Evolutionary conservation across 2,329 filamentous ascomycete species (phyloP), one percentile per base, ranked within the genome.

Genomic region (Metarhizium anisopliae): DNA sequence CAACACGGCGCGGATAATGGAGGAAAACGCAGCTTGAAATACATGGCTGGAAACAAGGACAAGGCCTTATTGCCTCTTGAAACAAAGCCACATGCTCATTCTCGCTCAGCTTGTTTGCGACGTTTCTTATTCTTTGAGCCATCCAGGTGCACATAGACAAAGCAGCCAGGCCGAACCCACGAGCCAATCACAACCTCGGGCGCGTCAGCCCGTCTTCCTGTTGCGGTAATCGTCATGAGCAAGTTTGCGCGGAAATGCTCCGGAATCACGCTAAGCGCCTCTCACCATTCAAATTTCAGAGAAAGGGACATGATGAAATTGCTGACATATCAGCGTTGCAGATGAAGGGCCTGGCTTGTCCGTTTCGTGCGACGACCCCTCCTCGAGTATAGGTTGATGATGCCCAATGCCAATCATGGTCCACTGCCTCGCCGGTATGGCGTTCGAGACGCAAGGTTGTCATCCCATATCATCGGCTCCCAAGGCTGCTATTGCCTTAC

Each of bases 211-310:
- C 25, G 25, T 25, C 25, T 25, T 25, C 25, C 25, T 25, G 25
- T 25, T 59, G 42, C 64, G 68, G 56, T 25, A 62, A 66, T 57
- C 56, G n/a, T 45, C 29, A 55, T 67, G 68, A 70, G 68, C 67
- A 69, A 66, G 66, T 69, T 70, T 70, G 68, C 67, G 67, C 56
- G 66, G 56, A 45, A 66, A 66, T 67, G 63, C 64, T 64, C 62
- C 7, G 32, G 43, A 64, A 62, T 62, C 13, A 18, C 29, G 20
- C n/a, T 14, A 11, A 16, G 38, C 18, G 20, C 51, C 32, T 16
- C 7, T 20, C 38, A 18, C 8, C 20, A 36, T 2, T 6, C 30
- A 36, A n/a, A 43, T 14, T n/a, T 14, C 40, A 43, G 14, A n/a
- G 6, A 18, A 6, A 43, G 10, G n/a, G 40, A 43, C 40, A 18